Base-by-base conservation (phyloP, 2,329 filamentous ascomycete genomes). In the Neopestalotiopsis sp. region DNA sequence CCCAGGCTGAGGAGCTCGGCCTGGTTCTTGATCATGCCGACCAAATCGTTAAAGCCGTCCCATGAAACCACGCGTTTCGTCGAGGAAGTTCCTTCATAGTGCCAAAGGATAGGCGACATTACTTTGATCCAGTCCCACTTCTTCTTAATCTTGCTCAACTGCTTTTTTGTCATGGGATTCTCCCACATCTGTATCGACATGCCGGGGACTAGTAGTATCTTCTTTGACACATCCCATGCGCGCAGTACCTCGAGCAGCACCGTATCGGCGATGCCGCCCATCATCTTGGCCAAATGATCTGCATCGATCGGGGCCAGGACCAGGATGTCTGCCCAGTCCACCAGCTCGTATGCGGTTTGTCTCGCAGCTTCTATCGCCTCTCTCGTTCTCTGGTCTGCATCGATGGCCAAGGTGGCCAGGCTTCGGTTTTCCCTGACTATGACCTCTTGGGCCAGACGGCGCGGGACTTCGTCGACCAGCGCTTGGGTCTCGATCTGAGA, bases 121-220 rank as follows among this genome's bases (percentile, higher is more conserved):
- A 96, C 90, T 71, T 92, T 88, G 66, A 97, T 89, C 94, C 94
- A 97, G 66, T 91, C 91, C 94, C 94, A 97, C 78, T 94, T 95
- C 71, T 89, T 85, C 72, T 91, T 88, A 57, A 97, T 89, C 81
- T 97, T 96, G 80, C 89, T 92, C 70, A 97, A 86, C 77, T 97
- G 94, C 75, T 94, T 92, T 82, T 93, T 93, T 17, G 94, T 97
- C 82, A 95, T 91, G 2, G 94, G 94, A 75, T 96, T 94, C 77
- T 95, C 90, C 94, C 94, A 97, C 90, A 95, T 94, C 70, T 92
- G 88, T 1, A 89, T 90, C 42, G 93, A 95, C 94, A 98, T 97
- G 72, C 93, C 94, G 0, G 95, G 94, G 6, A 97, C 91, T 68
- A 98, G 83, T 63, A 97, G 82, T 38, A 97, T 92, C 74, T 91